Evolutionary conservation across 2,329 filamentous ascomycete species (phyloP), one percentile per base, ranked within the genome.

Genomic region (Magnaporthiopsis incrustans): DNA sequence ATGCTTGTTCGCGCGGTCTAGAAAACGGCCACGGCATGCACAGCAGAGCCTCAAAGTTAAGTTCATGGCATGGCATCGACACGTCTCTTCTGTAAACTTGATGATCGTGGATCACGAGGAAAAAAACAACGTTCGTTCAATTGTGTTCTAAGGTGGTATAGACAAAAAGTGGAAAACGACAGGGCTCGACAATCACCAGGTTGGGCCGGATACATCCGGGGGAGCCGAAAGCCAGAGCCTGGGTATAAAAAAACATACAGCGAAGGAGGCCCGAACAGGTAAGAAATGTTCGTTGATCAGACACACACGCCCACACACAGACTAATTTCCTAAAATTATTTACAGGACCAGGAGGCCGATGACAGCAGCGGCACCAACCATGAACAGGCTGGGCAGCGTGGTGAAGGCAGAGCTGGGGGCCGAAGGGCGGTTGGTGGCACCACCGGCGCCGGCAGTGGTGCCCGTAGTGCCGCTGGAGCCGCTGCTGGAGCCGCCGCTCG

Each of bases 401-500:
- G 53, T 53, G 15, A 57, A 32, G 18, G 14, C 61, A 22, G 44
- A 44, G 44, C 61, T 57, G 32, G 35, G 30, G 26, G 61, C 35
- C 22, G 53, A 30, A 4, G 26, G 14, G 25, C 18, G 22, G 27
- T 8, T 32, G 4, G 58, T 22, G 22, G 58, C 26, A n/a, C 14
- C 32, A 15, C 27, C 22, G 30, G 58, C 22, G 30, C 58, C 30
- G 7, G 58, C 22, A 35, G 27, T 60, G 14, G 58, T n/a, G 27
- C 58, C 58, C 4, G 58, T 38, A 27, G 27, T 22, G 18, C 58
- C 58, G 58, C 15, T 38, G 2, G 58, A 32, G 27, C 27, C 27
- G 27, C 27, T 5, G 30, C 26, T 27, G 58, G 27, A 32, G 64
- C 65, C 68, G 65, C 66, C 67, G 59, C 27, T 30, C 27, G 67